Evolutionary conservation across 179 eudicot genomes (phyloP).

Genomic region (Pouteria campechiana): DNA sequence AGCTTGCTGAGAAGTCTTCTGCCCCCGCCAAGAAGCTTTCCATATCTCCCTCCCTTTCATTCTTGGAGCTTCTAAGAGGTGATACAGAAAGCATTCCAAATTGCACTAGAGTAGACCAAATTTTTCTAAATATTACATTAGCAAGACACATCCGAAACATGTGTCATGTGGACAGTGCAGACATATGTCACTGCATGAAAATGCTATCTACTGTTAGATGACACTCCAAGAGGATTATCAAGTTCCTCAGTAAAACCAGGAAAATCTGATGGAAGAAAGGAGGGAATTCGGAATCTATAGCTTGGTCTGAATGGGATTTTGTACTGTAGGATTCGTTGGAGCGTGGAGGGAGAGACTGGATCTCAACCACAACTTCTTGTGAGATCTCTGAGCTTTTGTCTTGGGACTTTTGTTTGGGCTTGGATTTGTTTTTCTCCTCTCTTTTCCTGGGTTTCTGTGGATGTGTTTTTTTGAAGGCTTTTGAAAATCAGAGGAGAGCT

Average conservation of each 20-base stretch:
- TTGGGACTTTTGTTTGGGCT: slow-evolving; percentile 12
- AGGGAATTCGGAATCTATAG: neutral
- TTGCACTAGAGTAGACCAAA: no score
- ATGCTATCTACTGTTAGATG: no score
- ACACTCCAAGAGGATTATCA: neutral
- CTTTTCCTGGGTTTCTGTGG: slow-evolving; percentile 25
- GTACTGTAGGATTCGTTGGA: neutral
- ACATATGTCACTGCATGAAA: neutral
- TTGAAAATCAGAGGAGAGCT: slow-evolving; percentile 17
- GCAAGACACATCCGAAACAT: neutral
- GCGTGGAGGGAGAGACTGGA: slow-evolving; percentile 14
- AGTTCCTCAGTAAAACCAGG: neutral
- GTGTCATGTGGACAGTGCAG: neutral
- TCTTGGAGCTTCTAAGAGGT: slow-evolving; percentile 32
- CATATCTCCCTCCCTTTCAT: slow-evolving; percentile 31
- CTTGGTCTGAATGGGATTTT: neutral
- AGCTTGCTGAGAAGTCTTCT: slow-evolving; percentile 38
- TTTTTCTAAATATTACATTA: neutral
- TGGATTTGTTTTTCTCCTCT: neutral
- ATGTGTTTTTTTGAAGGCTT: slow-evolving; percentile 15
- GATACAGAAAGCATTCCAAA: slow-evolving; percentile 58
- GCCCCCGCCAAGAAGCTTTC: slow-evolving; percentile 14
- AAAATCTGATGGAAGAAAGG: neutral
- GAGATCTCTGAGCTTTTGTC: slow-evolving; percentile 11
- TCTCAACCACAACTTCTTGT: slow-evolving; percentile 17